These are phyloP conservation scores for Nannizziopsis barbatae DNA, from an alignment of 2,329 filamentous ascomycete species.

Conservation along the genomic window DNA sequence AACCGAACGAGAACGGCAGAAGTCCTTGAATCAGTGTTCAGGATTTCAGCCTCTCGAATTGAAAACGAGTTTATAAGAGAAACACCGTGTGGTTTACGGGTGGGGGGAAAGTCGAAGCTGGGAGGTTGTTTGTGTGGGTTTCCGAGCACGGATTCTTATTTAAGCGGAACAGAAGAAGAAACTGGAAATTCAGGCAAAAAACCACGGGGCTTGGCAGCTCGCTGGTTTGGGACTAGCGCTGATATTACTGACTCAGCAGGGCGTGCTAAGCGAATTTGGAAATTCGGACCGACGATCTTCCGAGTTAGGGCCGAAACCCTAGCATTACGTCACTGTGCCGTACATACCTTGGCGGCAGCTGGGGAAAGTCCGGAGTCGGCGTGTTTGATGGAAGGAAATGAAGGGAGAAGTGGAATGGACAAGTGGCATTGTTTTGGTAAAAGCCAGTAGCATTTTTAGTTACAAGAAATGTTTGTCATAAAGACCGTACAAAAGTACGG, in stretches of 20 bases:
- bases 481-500: slow-evolving; percentile 7
- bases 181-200: too few relatives aligned
- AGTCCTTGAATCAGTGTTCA: slow-evolving; percentile 20
- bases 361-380: too few relatives aligned
- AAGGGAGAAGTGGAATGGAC: background rate
- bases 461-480: background rate
- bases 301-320: slow-evolving; percentile 30
- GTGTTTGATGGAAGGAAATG: background rate
- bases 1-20: slow-evolving; percentile 26
- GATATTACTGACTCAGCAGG: slow-evolving; percentile 11
- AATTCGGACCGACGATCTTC: slow-evolving; percentile 17
- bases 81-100: slow-evolving; percentile 7
- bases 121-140: slow-evolving; percentile 3
- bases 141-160: slow-evolving; percentile 14
- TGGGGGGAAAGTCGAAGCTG: slow-evolving; percentile 14
- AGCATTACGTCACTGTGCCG: slow-evolving; percentile 17
- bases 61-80: slow-evolving; percentile 10
- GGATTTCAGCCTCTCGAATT: slow-evolving; percentile 23
- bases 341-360: too few relatives aligned
- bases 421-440: background rate
- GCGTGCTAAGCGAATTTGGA: slow-evolving; percentile 30
- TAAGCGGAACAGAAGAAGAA: background rate
- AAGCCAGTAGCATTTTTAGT: too few relatives aligned
- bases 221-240: too few relatives aligned
- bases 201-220: too few relatives aligned